A percentile compares a stretch with the other conserved stretches of the same genome.
Conservation (phyloP, 169 alveolate genomes). For the Plasmodium yoelii region DNA sequence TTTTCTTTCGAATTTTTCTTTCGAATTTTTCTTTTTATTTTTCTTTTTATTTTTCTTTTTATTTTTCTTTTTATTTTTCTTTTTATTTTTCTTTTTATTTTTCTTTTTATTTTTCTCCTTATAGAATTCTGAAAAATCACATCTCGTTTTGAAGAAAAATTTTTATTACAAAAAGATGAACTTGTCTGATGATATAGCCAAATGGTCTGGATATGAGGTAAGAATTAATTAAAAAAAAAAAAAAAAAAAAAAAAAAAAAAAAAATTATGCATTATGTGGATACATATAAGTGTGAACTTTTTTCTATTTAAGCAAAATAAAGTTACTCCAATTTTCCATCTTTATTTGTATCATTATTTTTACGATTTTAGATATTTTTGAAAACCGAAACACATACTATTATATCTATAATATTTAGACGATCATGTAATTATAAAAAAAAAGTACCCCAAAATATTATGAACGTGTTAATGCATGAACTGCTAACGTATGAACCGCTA, state of each 20-base stretch:
- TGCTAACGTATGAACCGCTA: not conserved
- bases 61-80: too few relatives aligned
- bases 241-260: slow-evolving; percentile 7
- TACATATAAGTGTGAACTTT: too few relatives aligned
- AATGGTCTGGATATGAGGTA: slow-evolving; percentile 75
- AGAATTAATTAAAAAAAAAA: not conserved
- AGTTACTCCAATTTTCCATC: too few relatives aligned
- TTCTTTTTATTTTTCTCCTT: too few relatives aligned
- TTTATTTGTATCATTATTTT: not conserved
- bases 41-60: too few relatives aligned
- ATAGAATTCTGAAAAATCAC: slow-evolving; percentile 1
- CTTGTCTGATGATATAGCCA: slow-evolving; percentile 75
- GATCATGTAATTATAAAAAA: slow-evolving; percentile 36
- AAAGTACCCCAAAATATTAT: not conserved
- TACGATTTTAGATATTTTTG: slow-evolving; percentile 17
- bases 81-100: too few relatives aligned
- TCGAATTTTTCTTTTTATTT: too few relatives aligned
- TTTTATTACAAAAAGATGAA: slow-evolving; percentile 76
- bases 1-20: too few relatives aligned
- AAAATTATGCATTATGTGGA: not conserved
- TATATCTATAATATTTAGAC: slow-evolving; percentile 49
- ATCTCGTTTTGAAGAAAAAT: slow-evolving; percentile 18
- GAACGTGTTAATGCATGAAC: not conserved
- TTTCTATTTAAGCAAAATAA: too few relatives aligned
- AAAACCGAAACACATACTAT: slow-evolving; percentile 66